Base-by-base conservation (phyloP, 2,329 filamentous ascomycete species). In the Cadophora luteo-olivacea region DNA sequence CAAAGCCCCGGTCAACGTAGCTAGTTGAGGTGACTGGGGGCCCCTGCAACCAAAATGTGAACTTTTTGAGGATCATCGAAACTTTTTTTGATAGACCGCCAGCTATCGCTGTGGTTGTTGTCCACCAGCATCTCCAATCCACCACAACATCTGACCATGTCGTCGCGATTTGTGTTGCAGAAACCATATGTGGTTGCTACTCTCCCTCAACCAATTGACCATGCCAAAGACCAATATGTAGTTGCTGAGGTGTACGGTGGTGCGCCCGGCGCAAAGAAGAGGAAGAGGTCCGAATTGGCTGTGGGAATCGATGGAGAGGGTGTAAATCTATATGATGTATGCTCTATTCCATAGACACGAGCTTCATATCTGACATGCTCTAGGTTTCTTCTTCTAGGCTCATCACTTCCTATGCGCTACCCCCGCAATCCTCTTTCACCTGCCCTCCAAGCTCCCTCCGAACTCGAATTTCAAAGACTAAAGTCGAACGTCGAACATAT, bases 231-330 rank as follows among this genome's bases (percentile, higher is more conserved):
- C 66, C 82, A 80, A 67, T 89, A 86, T 77, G 84, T 85, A 48
- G 85, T 88, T 14, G 84, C 86, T 72, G 87, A 90, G 70, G 87
- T 91, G 48, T 88, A 85, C 73, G 87, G 87, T 70, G 86, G 86
- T 77, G 82, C 83, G 72, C 82, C 85, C 62, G 85, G 84, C 25
- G 83, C 83, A 38, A 88, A 85, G 79, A 89, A 87, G 80, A 84
- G 86, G 73, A 89, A 89, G 80, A 85, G 89, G 73, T 83, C 88
- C 11, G 89, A 91, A 75, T 77, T 91, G 60, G 85, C 84, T 11
- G 86, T 91, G 33, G 89, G 88, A 24, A 84, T 88, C 74, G 87
- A 91, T 77, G 89, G 89, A 69, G 88, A 91, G 76, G 86, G 87
- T 4, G 81, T 89, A 2, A 90, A 89, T 72, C 84, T 91, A 52